phyloP scores from a whole-genome alignment of 257 asterid genomes.

The Sherardia arvensis region DNA sequence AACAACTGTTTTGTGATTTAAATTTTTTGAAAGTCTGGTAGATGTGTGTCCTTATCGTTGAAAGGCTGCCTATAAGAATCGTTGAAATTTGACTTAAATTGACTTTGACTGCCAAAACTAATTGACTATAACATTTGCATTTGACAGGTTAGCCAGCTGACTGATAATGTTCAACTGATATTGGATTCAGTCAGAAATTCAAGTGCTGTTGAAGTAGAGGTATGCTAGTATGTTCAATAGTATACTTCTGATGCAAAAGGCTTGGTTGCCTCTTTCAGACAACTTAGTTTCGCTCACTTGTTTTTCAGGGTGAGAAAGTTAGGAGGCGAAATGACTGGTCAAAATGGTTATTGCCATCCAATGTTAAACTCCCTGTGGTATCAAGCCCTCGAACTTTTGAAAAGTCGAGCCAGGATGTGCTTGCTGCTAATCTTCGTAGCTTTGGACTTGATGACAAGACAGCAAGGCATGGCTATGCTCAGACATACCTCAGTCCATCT shows the following conservation, averaged over 20 bases:
- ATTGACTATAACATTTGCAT: neutral
- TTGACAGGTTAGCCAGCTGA: slow-evolving; percentile 47
- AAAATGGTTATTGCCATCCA: slow-evolving; percentile 47
- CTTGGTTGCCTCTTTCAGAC: neutral
- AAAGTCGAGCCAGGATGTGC: slow-evolving; percentile 23
- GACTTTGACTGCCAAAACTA: neutral
- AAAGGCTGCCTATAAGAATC: neutral
- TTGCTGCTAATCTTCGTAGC: slow-evolving; percentile 29
- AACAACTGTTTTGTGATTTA: no score
- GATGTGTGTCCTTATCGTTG: no score
- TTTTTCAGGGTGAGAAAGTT: slow-evolving; percentile 51
- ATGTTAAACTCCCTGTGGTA: slow-evolving; percentile 13
- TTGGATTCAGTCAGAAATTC: slow-evolving; percentile 47
- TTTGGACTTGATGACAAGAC: slow-evolving; percentile 35
- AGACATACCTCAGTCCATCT: slow-evolving; percentile 20
- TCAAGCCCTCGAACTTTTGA: slow-evolving; percentile 33
- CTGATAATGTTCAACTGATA: slow-evolving; percentile 53
- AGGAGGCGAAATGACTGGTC: slow-evolving; percentile 54
- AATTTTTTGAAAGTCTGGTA: no score
- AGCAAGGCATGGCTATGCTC: slow-evolving; percentile 15
- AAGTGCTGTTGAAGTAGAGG: slow-evolving; percentile 68
- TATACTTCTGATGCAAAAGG: neutral
- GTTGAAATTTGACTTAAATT: neutral
- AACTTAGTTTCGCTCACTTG: neutral
- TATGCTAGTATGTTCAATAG: slow-evolving; percentile 9